Conservation (phyloP, 2,329 filamentous ascomycete species). For the Talaromyces sp. region DNA sequence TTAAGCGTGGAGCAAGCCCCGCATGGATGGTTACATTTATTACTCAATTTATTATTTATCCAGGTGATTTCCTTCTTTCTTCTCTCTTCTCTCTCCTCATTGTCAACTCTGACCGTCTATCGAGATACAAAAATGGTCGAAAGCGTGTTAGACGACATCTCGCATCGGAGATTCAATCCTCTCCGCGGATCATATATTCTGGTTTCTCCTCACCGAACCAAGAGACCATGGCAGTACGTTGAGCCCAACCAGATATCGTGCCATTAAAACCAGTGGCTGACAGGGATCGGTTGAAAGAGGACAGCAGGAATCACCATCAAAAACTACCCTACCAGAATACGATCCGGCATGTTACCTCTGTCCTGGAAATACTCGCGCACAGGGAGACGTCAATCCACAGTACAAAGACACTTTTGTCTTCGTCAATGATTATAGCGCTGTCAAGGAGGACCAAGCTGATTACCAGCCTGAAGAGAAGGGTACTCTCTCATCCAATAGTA, state of each 20-base stretch:
- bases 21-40: conserved; percentile 5
- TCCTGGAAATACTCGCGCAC: conserved; percentile 81
- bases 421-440: conserved; percentile 95
- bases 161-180: conserved; percentile 89
- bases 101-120: too few species aligned
- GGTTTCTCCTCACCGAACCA: conserved; percentile 92
- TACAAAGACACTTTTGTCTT: conserved; percentile 89
- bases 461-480: conserved; percentile 56
- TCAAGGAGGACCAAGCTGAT: conserved; percentile 84
- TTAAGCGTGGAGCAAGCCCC: not conserved
- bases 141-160: conserved; percentile 86
- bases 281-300: conserved; percentile 51
- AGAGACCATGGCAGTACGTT: conserved; percentile 96
- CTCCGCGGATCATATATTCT: conserved; percentile 86
- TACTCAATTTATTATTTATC: too few species aligned
- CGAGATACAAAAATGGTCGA: conserved; percentile 55
- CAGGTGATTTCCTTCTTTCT: not conserved
- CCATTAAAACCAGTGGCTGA: not conserved
- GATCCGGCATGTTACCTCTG: conserved; percentile 94
- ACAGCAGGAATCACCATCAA: conserved; percentile 67
- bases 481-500: conserved; percentile 21
- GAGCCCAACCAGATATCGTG: not conserved
- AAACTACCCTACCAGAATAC: conserved; percentile 67
- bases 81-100: not conserved
- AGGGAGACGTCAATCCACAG: conserved; percentile 78